Evolutionary conservation across 805 yeast genomes (phyloP).

Genomic region (Candida orba): DNA sequence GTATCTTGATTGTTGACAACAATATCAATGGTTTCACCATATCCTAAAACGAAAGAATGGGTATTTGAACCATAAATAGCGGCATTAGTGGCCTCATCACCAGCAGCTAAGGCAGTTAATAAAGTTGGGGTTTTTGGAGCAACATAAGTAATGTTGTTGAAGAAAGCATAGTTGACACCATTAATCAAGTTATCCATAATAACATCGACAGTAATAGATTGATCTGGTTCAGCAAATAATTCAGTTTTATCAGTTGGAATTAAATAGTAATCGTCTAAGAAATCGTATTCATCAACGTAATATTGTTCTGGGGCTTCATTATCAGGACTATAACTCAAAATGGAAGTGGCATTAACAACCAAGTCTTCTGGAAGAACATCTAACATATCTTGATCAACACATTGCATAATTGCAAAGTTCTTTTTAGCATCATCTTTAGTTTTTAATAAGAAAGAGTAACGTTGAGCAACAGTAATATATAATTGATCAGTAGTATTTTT

Average conservation of each 20-base stretch:
- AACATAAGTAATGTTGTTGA: conserved; percentile 77
- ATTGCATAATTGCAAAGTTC: conserved; percentile 79
- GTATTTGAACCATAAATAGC: conserved; percentile 54
- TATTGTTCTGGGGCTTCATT: conserved; percentile 34
- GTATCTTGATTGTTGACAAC: conserved; percentile 75
- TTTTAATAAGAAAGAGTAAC: conserved; percentile 72
- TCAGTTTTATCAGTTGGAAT: conserved; percentile 54
- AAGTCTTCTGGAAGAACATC: conserved; percentile 65
- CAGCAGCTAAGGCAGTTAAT: conserved; percentile 69
- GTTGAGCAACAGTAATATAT: conserved; percentile 86
- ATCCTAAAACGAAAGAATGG: conserved; percentile 17
- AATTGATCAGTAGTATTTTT: conserved; percentile 61
- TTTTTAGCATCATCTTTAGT: conserved; percentile 58
- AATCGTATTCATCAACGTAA: conserved; percentile 38
- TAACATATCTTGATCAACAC: conserved; percentile 75
- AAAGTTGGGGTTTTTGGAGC: conserved; percentile 83
- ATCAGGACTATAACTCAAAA: conserved; percentile 49
- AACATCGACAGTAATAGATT: conserved; percentile 62
- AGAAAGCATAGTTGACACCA: conserved; percentile 94
- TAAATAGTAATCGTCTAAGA: conserved; percentile 73
- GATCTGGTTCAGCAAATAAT: conserved; percentile 59
- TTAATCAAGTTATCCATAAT: conserved; percentile 75
- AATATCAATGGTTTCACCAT: conserved; percentile 50
- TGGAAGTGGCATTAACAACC: conserved; percentile 66
- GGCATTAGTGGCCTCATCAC: conserved; percentile 46